These are phyloP conservation scores for Suillus ampliporus DNA, from an alignment of 768 basidiomycete species.

Conservation along the genomic window DNA sequence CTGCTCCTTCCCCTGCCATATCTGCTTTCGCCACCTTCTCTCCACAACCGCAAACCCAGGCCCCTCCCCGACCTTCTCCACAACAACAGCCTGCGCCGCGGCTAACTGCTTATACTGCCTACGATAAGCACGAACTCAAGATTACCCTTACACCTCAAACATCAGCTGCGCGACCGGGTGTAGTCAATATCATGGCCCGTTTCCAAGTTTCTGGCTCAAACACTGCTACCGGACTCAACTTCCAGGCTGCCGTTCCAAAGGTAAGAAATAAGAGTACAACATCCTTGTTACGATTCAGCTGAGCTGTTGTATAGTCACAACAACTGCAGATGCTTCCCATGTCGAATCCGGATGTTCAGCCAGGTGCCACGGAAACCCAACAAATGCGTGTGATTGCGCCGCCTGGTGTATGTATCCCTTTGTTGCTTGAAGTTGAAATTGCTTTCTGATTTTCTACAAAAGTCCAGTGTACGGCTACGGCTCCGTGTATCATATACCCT, in stretches of 20 bases:
- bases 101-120: conserved; percentile 80
- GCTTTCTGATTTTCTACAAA: conserved; percentile 14
- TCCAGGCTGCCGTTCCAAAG: conserved; percentile 98
- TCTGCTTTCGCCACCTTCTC: conserved; percentile 39
- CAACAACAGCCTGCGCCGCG: conserved; percentile 50
- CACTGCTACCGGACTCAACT: conserved; percentile 71
- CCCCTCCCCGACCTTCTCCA: conserved; percentile 39
- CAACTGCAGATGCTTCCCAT: conserved; percentile 98
- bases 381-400: conserved; percentile 94
- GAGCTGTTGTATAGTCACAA: conserved; percentile 70
- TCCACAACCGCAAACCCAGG: conserved; percentile 45
- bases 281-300: conserved; percentile 3
- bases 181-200: conserved; percentile 88
- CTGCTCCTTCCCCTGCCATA: conserved; percentile 17
- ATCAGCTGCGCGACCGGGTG: conserved; percentile 78
- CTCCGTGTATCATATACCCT: conserved; percentile 82
- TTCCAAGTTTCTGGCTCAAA: conserved; percentile 73
- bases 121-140: conserved; percentile 89
- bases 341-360: conserved; percentile 80
- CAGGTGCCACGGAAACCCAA: conserved; percentile 88
- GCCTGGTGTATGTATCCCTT: conserved; percentile 66
- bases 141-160: conserved; percentile 91
- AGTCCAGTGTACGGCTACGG: conserved; percentile 86
- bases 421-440: conserved; percentile 13
- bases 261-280: conserved; percentile 44